Evolutionary conservation across 306 rosid genomes (phyloP), one percentile per base, ranked within the genome.

Genomic region (Trifolium subterraneum): DNA sequence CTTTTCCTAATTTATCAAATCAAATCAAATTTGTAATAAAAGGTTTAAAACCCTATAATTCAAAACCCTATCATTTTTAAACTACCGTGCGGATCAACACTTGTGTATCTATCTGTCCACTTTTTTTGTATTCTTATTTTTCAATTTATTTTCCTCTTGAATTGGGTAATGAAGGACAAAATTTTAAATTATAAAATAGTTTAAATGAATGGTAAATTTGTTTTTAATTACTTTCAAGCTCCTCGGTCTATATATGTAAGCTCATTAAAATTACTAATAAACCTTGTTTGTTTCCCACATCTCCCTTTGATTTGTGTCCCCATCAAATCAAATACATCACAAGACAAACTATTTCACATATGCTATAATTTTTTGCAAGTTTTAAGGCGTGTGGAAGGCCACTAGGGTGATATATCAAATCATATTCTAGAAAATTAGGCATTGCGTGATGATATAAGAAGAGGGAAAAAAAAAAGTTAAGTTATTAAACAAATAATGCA

Each of bases 391-490:
- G 12, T 50, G 19, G 61, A 81, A 71, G 59, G 23, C 11, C 72
- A 72, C 48, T 61, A 58, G 72, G 29, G 70, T 39, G 51, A 64
- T 56, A 10, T 13, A 16, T 68, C 71, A 22, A 75, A 50, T 14
- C 71, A 22, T 78, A 50, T 14, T 75, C 42, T 68, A 13, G 23
- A 86, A 82, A 87, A 83, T 79, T 80, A 73, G 79, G 84, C 51
- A 76, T 51, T 47, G 78, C 71, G 18, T 60, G 71, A 66, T 66
- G 78, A 66, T 80, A 47, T 12, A 10, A 22, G 69, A 10, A 11
- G 69, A 14, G 25, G n/a, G n/a, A n/a, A n/a, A n/a, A n/a, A 68
- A 58, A 68, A 80, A 62, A 76, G 66, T 36, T 65, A 65, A 69
- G 74, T 35, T 12, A 52, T 36, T 51, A 68, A 20, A 7, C 38